Conservation (phyloP, 2,329 filamentous ascomycete species). For the Ophiostoma triangulosporum region DNA sequence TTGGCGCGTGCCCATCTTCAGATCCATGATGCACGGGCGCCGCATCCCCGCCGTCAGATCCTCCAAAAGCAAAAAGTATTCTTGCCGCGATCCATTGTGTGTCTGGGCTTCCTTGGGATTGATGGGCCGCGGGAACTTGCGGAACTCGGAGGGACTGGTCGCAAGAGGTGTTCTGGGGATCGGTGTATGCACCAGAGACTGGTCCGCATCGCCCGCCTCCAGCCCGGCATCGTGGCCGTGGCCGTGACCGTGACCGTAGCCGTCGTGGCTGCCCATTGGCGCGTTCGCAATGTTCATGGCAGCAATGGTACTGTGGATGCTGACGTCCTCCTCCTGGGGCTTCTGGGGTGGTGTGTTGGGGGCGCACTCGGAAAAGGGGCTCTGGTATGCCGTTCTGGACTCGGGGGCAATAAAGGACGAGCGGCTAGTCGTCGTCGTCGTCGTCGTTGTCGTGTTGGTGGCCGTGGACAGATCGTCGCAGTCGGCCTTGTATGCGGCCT, state of each 20-base stretch:
- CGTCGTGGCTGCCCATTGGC: constrained; percentile 1
- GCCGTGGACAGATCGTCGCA: constrained; percentile 28
- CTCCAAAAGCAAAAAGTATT: constrained; percentile 87
- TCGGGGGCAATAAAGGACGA: constrained; percentile 7
- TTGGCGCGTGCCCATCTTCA: constrained; percentile 97
- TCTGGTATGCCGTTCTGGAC: not conserved
- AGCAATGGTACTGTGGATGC: constrained; percentile 11
- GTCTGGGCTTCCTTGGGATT: constrained; percentile 68
- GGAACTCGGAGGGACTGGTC: constrained; percentile 10
- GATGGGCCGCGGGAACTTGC: constrained; percentile 44
- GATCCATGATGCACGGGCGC: constrained; percentile 86
- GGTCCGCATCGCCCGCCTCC: not conserved
- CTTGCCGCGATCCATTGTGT: constrained; percentile 52
- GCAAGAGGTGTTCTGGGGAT: constrained; percentile 2
- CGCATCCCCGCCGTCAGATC: constrained; percentile 96
- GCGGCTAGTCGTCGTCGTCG: constrained; percentile 9
- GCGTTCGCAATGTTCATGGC: constrained; percentile 11
- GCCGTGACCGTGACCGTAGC: no score
- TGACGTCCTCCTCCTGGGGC: not conserved
- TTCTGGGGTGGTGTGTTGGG: not conserved
- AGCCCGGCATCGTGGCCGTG: not conserved
- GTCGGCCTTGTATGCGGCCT: constrained; percentile 63
- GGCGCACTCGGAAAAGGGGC: not conserved
- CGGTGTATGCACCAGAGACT: not conserved
- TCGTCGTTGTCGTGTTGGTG: constrained; percentile 7